Evolutionary conservation across 2,329 filamentous ascomycete species (phyloP).

Genomic region (Pseudogymnoascus sp.): DNA sequence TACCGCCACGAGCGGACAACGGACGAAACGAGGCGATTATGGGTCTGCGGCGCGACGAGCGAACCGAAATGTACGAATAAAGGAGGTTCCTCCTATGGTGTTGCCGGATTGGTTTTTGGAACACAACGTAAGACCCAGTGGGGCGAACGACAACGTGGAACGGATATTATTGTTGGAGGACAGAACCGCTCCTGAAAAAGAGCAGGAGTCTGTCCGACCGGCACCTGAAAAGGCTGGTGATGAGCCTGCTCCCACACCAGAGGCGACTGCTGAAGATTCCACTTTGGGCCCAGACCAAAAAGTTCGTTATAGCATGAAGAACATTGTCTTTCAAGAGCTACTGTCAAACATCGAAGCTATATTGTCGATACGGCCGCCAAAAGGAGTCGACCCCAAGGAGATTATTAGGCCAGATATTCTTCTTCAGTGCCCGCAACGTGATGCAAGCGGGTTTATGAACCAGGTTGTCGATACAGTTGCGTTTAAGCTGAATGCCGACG

Average conservation of each 20-base stretch:
- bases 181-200: not conserved
- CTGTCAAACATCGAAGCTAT: not conserved
- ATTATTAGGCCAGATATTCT: constrained; percentile 46
- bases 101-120: constrained; percentile 52
- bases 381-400: constrained; percentile 34
- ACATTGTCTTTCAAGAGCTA: not conserved
- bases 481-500: constrained; percentile 52
- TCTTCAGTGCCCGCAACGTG: constrained; percentile 51
- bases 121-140: constrained; percentile 36
- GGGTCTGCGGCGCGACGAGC: constrained; percentile 17
- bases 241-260: not conserved
- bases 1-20: constrained; percentile 12
- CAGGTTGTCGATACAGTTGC: constrained; percentile 58
- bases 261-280: not conserved
- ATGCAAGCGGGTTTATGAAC: constrained; percentile 48
- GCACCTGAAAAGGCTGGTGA: not conserved
- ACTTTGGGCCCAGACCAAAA: not conserved
- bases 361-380: constrained; percentile 27
- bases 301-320: not conserved
- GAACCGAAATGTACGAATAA: constrained; percentile 19
- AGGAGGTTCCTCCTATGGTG: constrained; percentile 41
- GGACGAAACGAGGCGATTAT: constrained; percentile 15
- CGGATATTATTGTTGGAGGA: not conserved
- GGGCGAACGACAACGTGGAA: constrained; percentile 5
- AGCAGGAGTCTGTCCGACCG: not conserved